Percentiles rank a stretch among this genome's conserved stretches.
Evolutionary conservation across 202 grass and related monocot species (phyloP).

Genomic region (Setaria italica): DNA sequence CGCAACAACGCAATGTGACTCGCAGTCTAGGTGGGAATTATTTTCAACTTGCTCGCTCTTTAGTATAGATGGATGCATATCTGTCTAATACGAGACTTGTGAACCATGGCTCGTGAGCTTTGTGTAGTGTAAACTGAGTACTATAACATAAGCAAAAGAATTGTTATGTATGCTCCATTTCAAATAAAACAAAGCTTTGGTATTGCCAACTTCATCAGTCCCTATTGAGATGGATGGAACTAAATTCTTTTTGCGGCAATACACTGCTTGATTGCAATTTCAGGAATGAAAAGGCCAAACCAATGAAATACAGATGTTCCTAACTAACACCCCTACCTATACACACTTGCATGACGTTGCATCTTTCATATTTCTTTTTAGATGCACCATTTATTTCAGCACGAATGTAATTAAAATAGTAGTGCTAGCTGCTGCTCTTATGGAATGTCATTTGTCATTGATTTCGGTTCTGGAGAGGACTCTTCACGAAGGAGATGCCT

Average conservation of each 20-base stretch:
- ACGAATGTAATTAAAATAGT: slow-evolving; percentile 4
- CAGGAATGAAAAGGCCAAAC: not conserved
- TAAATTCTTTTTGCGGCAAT: not conserved
- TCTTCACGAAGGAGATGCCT: slow-evolving; percentile 56
- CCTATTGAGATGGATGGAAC: not conserved
- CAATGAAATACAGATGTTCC: not conserved
- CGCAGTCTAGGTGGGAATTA: no score
- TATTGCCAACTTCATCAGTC: not conserved
- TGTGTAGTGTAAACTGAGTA: no score
- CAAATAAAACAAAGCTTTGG: not conserved
- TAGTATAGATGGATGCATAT: no score
- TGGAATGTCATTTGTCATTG: slow-evolving; percentile 30
- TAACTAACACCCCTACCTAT: not conserved
- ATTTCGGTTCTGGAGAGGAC: slow-evolving; percentile 29
- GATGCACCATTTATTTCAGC: not conserved
- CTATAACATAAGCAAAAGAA: not conserved
- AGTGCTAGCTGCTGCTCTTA: not conserved
- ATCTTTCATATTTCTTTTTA: not conserved
- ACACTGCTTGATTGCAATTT: not conserved
- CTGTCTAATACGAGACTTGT: no score
- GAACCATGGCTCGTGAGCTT: no score
- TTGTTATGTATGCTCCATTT: not conserved
- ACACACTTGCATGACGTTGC: slow-evolving; percentile 10
- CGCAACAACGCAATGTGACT: no score
- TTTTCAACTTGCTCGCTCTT: no score